Evolutionary conservation across 202 grass and related monocot species (phyloP), one percentile per base, ranked within the genome.

Genomic region (Elaeis oleifera): DNA sequence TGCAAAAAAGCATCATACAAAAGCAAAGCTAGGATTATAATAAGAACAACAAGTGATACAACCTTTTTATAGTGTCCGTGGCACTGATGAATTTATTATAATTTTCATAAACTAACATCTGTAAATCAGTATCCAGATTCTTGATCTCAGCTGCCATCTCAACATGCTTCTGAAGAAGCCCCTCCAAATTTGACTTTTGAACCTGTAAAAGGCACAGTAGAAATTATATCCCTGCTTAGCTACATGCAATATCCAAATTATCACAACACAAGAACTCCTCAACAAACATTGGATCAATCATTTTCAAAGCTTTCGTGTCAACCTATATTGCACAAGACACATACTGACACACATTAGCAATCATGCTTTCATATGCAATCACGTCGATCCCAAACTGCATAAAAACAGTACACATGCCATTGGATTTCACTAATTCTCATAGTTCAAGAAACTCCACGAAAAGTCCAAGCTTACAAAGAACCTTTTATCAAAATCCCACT

Each of bases 21-120:
- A 17, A 61, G 49, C 18, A 28, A 56, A 20, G 18, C 18, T 23
- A 22, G 60, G 59, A 22, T 58, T 48, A 59, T 29, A 15, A 65
- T 16, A 59, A 50, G 50, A 52, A 80, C 24, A 64, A 74, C 24
- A 64, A 74, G 54, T 60, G 55, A 59, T 51, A 60, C 51, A 55
- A 86, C 83, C 88, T 99, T 85, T 94, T 99, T 51, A 99, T 99
- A 68, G 94, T 99, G 58, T 94, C 94, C 32, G 94, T 99, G 29
- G 94, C 94, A 72, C 80, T 86, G 55, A 99, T 99, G 73, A 99
- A 99, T 69, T 94, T 99, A 80, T 99, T 99, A 77, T 99, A 99
- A 60, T 99, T 99, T 66, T 99, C 94, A 77, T 99, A 99, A 27
- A 99, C 94, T 58, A 99, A 70, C 88, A 99, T 99, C 69, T 99